phyloP scores from a whole-genome alignment of 768 basidiomycete genomes.

The Pisolithus albus region DNA sequence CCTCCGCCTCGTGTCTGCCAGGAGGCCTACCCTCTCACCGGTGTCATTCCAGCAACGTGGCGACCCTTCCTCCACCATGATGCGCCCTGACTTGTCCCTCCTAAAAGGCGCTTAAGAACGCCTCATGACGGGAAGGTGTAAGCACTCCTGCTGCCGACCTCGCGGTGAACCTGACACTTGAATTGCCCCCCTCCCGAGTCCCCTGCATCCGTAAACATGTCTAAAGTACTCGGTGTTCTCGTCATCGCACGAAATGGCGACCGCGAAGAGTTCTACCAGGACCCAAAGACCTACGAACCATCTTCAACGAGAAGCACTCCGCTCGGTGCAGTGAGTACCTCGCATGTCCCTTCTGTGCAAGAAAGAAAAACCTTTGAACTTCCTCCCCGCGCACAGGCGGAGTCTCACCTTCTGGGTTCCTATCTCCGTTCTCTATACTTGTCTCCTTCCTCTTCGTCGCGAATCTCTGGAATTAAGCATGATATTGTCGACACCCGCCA shows the following conservation, averaged over 20 bases:
- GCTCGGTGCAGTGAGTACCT: constrained; percentile 49
- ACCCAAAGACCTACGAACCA: constrained; percentile 54
- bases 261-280: constrained; percentile 56
- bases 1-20: not conserved
- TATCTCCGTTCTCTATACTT: constrained; percentile 56
- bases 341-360: not conserved
- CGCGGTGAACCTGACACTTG: too few relatives aligned
- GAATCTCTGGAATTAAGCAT: constrained; percentile 54
- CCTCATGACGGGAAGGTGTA: not conserved
- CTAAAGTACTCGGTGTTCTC: constrained; percentile 66
- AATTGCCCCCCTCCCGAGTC: constrained; percentile 51
- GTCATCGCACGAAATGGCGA: constrained; percentile 70
- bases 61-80: not conserved
- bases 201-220: constrained; percentile 43
- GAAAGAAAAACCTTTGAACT: not conserved
- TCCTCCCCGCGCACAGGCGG: constrained; percentile 35
- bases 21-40: not conserved
- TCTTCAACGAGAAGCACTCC: constrained; percentile 56
- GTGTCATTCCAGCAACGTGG: not conserved
- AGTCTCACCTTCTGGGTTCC: constrained; percentile 54
- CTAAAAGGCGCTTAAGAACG: not conserved
- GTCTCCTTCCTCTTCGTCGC: constrained; percentile 49
- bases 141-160: too few relatives aligned
- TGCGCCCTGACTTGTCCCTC: not conserved
- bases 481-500: constrained; percentile 62